Percentiles rank a stretch among this genome's conserved stretches.
phyloP scores from a whole-genome alignment of 2,329 filamentous ascomycete genomes.

The Coniochaeta ligniaria region DNA sequence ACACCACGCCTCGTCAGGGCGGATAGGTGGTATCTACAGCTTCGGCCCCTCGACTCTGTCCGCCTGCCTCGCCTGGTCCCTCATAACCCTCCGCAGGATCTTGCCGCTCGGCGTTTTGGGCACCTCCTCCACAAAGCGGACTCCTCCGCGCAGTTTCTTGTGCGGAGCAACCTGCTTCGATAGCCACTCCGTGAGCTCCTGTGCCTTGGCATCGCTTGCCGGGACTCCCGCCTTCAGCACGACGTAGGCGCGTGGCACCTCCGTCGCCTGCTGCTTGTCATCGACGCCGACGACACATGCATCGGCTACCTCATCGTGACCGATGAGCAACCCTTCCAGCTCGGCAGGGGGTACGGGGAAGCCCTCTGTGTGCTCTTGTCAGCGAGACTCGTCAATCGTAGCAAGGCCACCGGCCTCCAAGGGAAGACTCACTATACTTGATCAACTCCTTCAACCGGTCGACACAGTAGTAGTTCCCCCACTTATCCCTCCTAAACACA shows the following conservation, averaged over 20 bases:
- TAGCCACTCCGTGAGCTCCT: constrained; percentile 30
- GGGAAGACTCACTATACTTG: constrained; percentile 41
- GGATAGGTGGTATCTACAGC: constrained; percentile 20
- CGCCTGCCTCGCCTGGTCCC: constrained; percentile 29
- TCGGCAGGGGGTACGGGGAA: constrained; percentile 66
- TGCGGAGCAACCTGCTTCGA: constrained; percentile 32
- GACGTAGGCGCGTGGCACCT: constrained; percentile 62
- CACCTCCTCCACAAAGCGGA: constrained; percentile 60
- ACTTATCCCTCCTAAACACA: constrained; percentile 68
- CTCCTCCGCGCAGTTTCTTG: constrained; percentile 64
- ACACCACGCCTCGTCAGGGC: constrained; percentile 2
- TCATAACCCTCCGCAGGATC: constrained; percentile 35
- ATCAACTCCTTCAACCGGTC: constrained; percentile 71
- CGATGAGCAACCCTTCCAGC: constrained; percentile 42
- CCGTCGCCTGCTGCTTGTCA: constrained; percentile 54
- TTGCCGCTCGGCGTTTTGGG: constrained; percentile 61
- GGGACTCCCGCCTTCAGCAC: constrained; percentile 36
- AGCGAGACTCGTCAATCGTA: background rate
- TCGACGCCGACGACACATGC: constrained; percentile 57
- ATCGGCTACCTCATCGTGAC: constrained; percentile 40
- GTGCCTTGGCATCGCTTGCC: constrained; percentile 26
- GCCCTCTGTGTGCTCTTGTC: constrained; percentile 46
- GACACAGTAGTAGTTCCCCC: constrained; percentile 83
- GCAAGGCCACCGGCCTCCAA: background rate
- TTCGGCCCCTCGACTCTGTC: constrained; percentile 29